Evolutionary conservation across 176 grass and related monocot genomes (phyloP).

Genomic region (Dactylis glomerata): DNA sequence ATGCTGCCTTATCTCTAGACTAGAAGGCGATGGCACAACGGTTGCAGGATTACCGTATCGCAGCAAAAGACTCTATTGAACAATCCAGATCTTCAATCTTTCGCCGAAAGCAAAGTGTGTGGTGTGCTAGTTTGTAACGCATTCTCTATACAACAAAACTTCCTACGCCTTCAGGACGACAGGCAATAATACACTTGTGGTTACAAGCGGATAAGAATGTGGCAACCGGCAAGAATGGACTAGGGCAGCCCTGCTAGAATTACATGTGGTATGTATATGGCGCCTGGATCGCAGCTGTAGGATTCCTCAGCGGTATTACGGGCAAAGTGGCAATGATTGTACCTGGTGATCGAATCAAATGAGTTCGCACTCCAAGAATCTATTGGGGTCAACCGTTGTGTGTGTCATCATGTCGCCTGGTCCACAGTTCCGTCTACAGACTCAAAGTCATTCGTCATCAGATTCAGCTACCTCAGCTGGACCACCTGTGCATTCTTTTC

Average conservation of each 20-base stretch:
- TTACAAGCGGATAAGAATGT: not conserved
- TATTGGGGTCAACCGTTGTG: conserved; percentile 27
- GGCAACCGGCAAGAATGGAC: conserved; percentile 7
- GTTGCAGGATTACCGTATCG: not conserved
- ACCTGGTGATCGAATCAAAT: conserved; percentile 19
- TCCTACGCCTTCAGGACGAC: not conserved
- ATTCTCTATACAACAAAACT: conserved; percentile 49
- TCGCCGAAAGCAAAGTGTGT: not conserved
- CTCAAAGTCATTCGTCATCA: conserved; percentile 35
- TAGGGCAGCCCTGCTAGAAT: not conserved
- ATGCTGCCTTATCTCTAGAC: not conserved
- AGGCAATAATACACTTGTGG: not conserved
- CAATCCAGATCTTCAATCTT: not conserved
- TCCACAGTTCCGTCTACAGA: not conserved
- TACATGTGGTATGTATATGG: not conserved
- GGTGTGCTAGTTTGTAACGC: not conserved
- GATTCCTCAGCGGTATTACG: not conserved
- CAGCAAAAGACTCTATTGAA: not conserved
- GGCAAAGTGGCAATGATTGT: conserved; percentile 25
- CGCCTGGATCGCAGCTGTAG: conserved; percentile 8
- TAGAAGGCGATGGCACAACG: not conserved
- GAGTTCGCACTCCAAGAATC: conserved; percentile 19
- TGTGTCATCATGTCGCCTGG: conserved; percentile 27
- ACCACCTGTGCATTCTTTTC: conserved; percentile 70
- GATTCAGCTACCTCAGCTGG: conserved; percentile 40